Evolutionary conservation across 805 yeast species (phyloP).

Genomic region (Candida cerambycidarum): DNA sequence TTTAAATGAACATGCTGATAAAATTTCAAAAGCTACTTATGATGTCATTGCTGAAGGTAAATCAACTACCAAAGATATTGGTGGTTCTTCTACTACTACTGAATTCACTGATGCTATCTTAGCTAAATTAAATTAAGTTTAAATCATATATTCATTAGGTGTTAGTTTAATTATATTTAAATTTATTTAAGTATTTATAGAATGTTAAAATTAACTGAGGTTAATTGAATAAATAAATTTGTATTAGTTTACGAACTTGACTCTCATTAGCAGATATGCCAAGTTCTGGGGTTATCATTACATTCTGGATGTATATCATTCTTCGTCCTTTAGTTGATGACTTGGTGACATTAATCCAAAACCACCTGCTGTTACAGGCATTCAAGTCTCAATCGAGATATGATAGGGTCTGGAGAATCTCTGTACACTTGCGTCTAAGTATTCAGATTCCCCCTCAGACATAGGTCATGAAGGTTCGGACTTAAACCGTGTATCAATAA

Average conservation of each 20-base stretch:
- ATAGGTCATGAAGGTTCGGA: too few relatives aligned
- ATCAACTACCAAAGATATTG: slow-evolving; percentile 83
- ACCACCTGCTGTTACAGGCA: too few relatives aligned
- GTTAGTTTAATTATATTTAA: slow-evolving; percentile 1
- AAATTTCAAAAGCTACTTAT: slow-evolving; percentile 85
- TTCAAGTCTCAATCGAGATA: too few relatives aligned
- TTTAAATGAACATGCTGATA: slow-evolving; percentile 78
- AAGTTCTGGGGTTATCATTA: not conserved
- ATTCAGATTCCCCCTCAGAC: too few relatives aligned
- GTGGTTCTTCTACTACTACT: slow-evolving; percentile 85
- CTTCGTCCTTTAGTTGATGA: too few relatives aligned
- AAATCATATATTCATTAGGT: slow-evolving; percentile 1
- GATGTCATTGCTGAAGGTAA: slow-evolving; percentile 87
- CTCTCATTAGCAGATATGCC: not conserved
- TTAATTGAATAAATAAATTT: slow-evolving; percentile 1
- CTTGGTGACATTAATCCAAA: too few relatives aligned
- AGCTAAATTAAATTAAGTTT: slow-evolving; percentile 50
- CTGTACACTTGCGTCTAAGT: too few relatives aligned
- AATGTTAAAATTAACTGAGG: slow-evolving; percentile 2
- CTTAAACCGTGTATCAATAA: too few relatives aligned
- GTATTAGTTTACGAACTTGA: not conserved
- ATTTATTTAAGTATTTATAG: slow-evolving; percentile 2
- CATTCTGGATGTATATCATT: too few relatives aligned
- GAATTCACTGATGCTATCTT: slow-evolving; percentile 93
- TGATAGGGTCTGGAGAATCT: too few relatives aligned